Percentiles rank a stretch among this genome's conserved stretches.
Evolutionary conservation across 768 basidiomycete genomes (phyloP).

Genomic region (Tricholomella constricta): DNA sequence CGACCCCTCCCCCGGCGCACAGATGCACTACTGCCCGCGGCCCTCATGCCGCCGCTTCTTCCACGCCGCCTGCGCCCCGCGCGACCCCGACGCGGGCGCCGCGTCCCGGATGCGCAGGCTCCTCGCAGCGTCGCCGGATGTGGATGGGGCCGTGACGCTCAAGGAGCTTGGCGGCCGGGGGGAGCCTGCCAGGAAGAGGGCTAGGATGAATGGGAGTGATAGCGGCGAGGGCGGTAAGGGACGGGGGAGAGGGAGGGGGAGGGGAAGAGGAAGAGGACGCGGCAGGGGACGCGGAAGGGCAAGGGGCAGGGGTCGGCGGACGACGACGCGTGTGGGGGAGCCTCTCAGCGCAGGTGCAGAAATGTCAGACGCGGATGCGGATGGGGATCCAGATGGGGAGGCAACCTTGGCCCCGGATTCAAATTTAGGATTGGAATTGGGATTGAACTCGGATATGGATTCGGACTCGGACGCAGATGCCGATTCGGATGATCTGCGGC

Average conservation of each 20-base stretch:
- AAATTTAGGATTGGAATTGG: too few relatives aligned
- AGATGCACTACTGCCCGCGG: slow-evolving; percentile 62
- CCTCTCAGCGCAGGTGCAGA: too few relatives aligned
- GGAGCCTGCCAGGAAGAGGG: background rate
- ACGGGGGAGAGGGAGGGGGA: background rate
- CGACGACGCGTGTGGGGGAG: too few relatives aligned
- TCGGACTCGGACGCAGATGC: background rate
- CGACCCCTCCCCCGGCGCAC: slow-evolving; percentile 14
- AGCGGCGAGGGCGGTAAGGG: background rate
- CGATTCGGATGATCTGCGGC: slow-evolving; percentile 1
- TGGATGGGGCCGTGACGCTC: slow-evolving; percentile 3
- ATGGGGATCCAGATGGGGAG: background rate
- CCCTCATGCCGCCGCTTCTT: slow-evolving; percentile 48
- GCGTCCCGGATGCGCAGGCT: slow-evolving; percentile 26
- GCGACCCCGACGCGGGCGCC: slow-evolving; percentile 14
- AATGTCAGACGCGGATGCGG: too few relatives aligned
- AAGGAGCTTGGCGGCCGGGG: background rate
- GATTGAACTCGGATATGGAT: background rate
- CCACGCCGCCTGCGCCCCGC: slow-evolving; percentile 46
- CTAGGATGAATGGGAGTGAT: background rate
- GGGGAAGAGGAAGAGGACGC: background rate
- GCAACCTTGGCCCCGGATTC: too few relatives aligned
- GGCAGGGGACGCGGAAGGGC: slow-evolving; percentile 16
- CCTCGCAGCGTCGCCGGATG: slow-evolving; percentile 38
- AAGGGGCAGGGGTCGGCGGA: background rate